Evolutionary conservation across 352 stramenopile species (phyloP).

Genomic region (Phytophthora idaei): DNA sequence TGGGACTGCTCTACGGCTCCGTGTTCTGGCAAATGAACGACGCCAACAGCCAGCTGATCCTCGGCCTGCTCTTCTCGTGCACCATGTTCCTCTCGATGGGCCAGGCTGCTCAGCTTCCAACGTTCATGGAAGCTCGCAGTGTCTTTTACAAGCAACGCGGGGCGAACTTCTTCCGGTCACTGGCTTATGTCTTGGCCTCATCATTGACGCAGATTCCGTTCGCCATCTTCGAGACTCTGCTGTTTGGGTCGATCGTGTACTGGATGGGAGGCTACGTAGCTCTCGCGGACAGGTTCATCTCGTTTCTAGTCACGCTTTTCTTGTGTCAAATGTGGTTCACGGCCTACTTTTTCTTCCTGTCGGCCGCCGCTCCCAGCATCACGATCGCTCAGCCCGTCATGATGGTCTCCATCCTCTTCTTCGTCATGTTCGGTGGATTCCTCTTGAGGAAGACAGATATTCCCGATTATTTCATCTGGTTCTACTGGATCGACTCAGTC

Average conservation of each 20-base stretch:
- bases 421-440: conserved; percentile 47
- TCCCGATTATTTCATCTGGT: conserved; percentile 69
- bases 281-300: conserved; percentile 47
- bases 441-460: conserved; percentile 63
- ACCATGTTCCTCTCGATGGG: conserved; percentile 89
- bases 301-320: conserved; percentile 74
- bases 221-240: conserved; percentile 68
- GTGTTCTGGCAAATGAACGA: conserved; percentile 71
- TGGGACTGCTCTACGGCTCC: conserved; percentile 68
- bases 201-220: conserved; percentile 61
- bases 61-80: conserved; percentile 89
- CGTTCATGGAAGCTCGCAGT: conserved; percentile 73
- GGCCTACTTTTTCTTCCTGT: conserved; percentile 71
- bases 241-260: conserved; percentile 90
- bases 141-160: conserved; percentile 92
- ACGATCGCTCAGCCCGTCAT: conserved; percentile 65
- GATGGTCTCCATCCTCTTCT: conserved; percentile 64
- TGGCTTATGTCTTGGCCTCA: conserved; percentile 75
- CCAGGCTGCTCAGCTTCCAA: conserved; percentile 77
- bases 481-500: conserved; percentile 84
- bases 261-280: conserved; percentile 88
- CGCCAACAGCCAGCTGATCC: conserved; percentile 59
- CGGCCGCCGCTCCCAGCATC: conserved; percentile 46
- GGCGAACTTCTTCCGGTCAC: conserved; percentile 88
- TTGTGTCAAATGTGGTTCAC: conserved; percentile 73